Percentiles rank a stretch among this genome's conserved stretches.
Conservation (phyloP, 805 yeast species). For the Candida golubevii region DNA sequence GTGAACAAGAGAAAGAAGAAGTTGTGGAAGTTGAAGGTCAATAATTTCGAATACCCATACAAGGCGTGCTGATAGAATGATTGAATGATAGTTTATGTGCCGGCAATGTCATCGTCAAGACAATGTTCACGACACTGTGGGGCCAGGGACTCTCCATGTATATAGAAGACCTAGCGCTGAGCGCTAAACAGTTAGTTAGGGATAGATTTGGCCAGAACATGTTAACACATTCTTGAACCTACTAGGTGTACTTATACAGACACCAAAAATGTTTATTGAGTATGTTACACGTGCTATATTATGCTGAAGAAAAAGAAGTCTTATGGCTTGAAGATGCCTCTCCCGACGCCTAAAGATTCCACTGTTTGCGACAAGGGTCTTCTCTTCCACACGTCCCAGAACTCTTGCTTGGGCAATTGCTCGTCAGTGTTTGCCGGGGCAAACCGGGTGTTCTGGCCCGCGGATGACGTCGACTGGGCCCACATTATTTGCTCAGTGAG, state of each 20-base stretch:
- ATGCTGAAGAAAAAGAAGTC: not conserved
- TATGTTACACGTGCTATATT: constrained; percentile 5
- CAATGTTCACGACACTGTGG: not conserved
- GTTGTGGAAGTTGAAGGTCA: constrained; percentile 81
- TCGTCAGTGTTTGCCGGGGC: constrained; percentile 37
- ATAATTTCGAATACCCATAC: constrained; percentile 82
- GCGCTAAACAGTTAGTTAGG: not conserved
- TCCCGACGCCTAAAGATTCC: constrained; percentile 66
- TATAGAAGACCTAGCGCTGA: not conserved
- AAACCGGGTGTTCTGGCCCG: constrained; percentile 35
- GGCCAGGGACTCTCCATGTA: not conserved
- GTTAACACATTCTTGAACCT: too few species aligned
- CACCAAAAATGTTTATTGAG: not conserved
- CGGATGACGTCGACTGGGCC: constrained; percentile 39
- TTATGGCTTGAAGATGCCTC: constrained; percentile 47
- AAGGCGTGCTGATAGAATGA: constrained; percentile 28
- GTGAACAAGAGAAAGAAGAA: constrained; percentile 81
- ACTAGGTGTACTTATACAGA: too few species aligned
- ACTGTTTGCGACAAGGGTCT: constrained; percentile 78
- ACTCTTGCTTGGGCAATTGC: constrained; percentile 39
- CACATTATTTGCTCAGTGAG: constrained; percentile 35
- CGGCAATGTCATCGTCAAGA: not conserved
- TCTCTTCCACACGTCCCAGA: constrained; percentile 80
- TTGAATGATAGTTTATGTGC: not conserved
- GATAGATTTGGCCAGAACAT: too few species aligned